Percentiles rank a stretch among this genome's conserved stretches.
phyloP scores from a whole-genome alignment of 2,329 filamentous ascomycete species.

The Epichloe hybrida region DNA sequence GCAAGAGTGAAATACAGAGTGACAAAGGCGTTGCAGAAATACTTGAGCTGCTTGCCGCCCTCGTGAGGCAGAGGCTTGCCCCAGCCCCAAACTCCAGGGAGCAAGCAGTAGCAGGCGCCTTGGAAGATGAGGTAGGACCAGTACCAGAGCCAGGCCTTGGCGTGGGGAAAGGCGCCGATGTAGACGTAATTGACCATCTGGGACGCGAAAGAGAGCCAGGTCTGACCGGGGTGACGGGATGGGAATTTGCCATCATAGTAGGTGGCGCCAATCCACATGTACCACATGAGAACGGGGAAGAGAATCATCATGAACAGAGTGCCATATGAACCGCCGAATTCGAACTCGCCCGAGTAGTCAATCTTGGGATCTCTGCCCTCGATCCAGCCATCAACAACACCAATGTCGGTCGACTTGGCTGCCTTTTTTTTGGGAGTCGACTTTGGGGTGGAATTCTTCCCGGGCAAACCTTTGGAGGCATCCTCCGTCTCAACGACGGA shows the following conservation, averaged over 20 bases:
- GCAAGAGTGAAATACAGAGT: constrained; percentile 80
- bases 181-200: constrained; percentile 64
- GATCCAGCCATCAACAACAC: constrained; percentile 40
- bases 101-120: constrained; percentile 64
- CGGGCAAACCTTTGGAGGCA: constrained; percentile 14
- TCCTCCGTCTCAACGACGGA: constrained; percentile 10
- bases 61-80: constrained; percentile 79
- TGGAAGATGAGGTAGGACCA: constrained; percentile 88
- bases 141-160: constrained; percentile 83
- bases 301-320: constrained; percentile 75
- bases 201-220: constrained; percentile 53
- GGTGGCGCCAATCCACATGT: constrained; percentile 95
- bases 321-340: constrained; percentile 82
- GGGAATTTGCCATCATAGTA: constrained; percentile 85
- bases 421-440: constrained; percentile 1
- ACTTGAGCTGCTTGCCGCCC: constrained; percentile 73
- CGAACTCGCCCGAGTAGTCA: constrained; percentile 51
- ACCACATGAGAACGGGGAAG: constrained; percentile 95
- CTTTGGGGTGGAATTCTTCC: constrained; percentile 4
- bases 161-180: constrained; percentile 69
- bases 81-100: constrained; percentile 77
- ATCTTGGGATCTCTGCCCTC: constrained; percentile 47
- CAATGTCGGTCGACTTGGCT: constrained; percentile 9
- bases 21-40: constrained; percentile 85
- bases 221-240: constrained; percentile 49